Percentiles rank a stretch among this genome's conserved stretches.
Conservation (phyloP, 1,284 basidiomycete genomes). For the Apiotrichum sp. region DNA sequence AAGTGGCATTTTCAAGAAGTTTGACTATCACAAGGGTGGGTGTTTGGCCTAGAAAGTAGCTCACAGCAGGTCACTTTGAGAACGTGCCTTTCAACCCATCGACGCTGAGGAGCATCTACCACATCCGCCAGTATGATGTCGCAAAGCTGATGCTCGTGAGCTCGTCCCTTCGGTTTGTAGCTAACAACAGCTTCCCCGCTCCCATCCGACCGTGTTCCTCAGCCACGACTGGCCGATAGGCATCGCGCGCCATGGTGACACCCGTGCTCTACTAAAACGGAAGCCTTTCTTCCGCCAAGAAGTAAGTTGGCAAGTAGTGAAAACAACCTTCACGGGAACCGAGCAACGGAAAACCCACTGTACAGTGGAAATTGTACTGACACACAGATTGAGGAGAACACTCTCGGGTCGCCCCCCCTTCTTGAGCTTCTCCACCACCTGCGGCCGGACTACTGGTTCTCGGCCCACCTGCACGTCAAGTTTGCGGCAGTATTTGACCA, state of each 20-base stretch:
- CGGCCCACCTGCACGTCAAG: conserved; percentile 87
- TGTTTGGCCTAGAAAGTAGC: not conserved
- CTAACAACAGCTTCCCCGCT: conserved; percentile 16
- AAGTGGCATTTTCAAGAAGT: conserved; percentile 84
- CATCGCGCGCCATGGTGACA: conserved; percentile 77
- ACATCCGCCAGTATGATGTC: conserved; percentile 81
- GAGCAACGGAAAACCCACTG: not conserved
- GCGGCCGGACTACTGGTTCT: conserved; percentile 87
- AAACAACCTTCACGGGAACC: not conserved
- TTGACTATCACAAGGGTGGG: conserved; percentile 71
- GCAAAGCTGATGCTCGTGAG: conserved; percentile 70
- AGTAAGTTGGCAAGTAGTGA: conserved; percentile 21
- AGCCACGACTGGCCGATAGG: conserved; percentile 95
- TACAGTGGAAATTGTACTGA: too few species aligned
- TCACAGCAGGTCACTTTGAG: conserved; percentile 50
- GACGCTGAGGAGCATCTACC: conserved; percentile 79
- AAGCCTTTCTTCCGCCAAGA: conserved; percentile 82
- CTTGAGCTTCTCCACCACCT: conserved; percentile 69
- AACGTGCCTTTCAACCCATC: conserved; percentile 56
- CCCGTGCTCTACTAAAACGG: conserved; percentile 58
- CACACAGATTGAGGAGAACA: conserved; percentile 54
- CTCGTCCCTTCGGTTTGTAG: conserved; percentile 6
- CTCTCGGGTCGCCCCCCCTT: conserved; percentile 83
- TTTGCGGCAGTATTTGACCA: conserved; percentile 64
- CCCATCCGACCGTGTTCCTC: conserved; percentile 61